phyloP scores from a whole-genome alignment of 2,329 filamentous ascomycete species.

The Stagonosporopsis rhizophila region DNA sequence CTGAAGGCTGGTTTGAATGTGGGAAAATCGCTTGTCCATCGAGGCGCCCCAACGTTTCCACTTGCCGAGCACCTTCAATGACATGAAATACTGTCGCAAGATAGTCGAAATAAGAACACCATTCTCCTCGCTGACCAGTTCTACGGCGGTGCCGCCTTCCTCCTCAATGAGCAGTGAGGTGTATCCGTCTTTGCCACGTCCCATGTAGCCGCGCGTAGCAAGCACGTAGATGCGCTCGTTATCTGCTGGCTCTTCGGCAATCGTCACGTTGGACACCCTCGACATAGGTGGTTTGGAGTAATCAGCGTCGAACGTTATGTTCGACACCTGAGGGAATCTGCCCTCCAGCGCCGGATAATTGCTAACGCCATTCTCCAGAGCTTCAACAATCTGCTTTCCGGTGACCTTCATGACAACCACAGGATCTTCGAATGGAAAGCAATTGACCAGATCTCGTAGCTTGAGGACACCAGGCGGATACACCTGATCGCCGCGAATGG shows the following conservation, averaged over 20 bases:
- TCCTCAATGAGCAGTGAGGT: conserved; percentile 75
- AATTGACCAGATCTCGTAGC: conserved; percentile 83
- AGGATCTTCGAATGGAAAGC: conserved; percentile 92
- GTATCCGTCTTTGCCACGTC: conserved; percentile 85
- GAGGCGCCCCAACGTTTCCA: conserved; percentile 76
- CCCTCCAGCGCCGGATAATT: conserved; percentile 83
- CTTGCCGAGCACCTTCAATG: conserved; percentile 77
- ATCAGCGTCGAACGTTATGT: conserved; percentile 78
- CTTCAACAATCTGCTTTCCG: conserved; percentile 77
- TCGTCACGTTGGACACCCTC: conserved; percentile 67
- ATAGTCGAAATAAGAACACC: conserved; percentile 87
- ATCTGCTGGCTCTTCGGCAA: conserved; percentile 69
- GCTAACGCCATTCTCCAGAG: conserved; percentile 83
- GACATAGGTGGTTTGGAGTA: conserved; percentile 65
- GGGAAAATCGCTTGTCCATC: conserved; percentile 69
- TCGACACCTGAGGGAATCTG: conserved; percentile 85
- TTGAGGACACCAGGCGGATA: conserved; percentile 81
- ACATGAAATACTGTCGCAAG: conserved; percentile 90
- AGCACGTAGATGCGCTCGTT: conserved; percentile 71
- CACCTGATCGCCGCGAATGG: conserved; percentile 69
- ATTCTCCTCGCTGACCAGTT: conserved; percentile 84
- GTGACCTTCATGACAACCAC: conserved; percentile 77
- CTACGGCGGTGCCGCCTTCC: conserved; percentile 77
- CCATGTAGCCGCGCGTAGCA: conserved; percentile 88
- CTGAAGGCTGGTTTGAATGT: conserved; percentile 69